These are phyloP conservation scores for Cladosporium cucumerinum DNA, from an alignment of 2,329 filamentous ascomycete genomes.

Conservation along the genomic window DNA sequence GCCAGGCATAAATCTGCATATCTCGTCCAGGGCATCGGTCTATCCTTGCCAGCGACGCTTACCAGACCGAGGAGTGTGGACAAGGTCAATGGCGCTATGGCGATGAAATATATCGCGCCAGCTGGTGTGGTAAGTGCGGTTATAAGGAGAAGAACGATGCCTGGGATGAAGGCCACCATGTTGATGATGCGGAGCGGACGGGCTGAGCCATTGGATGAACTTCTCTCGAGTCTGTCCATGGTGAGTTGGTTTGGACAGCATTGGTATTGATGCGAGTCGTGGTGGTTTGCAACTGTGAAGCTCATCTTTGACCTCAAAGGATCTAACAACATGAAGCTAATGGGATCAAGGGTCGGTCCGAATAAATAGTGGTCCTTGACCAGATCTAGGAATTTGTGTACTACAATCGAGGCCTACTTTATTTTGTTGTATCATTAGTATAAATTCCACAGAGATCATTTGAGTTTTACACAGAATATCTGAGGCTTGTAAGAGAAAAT, in stretches of 20 bases:
- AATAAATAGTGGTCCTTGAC: neutral
- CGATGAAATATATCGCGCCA: neutral
- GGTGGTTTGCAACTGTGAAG: neutral
- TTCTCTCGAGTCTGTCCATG: neutral
- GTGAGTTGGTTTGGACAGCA: neutral
- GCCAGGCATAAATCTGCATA: slow-evolving; percentile 1
- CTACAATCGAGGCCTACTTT: no score
- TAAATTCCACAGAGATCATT: no score
- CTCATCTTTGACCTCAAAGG: neutral
- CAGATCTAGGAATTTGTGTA: no score
- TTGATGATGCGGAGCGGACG: neutral
- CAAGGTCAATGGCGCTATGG: neutral
- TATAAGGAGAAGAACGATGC: neutral
- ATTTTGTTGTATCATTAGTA: no score
- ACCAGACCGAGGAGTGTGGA: slow-evolving; percentile 3
- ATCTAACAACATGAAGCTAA: neutral
- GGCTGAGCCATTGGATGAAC: neutral
- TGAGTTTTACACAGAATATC: no score
- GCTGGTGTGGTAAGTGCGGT: neutral
- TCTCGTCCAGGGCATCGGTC: neutral
- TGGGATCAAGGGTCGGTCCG: neutral
- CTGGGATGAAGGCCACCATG: neutral
- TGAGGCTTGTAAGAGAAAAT: no score
- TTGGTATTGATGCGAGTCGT: neutral
- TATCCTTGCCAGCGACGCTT: neutral